Evolutionary conservation across 1,284 basidiomycete genomes (phyloP), one percentile per base, ranked within the genome.

Genomic region (Melampsora larici-populina): DNA sequence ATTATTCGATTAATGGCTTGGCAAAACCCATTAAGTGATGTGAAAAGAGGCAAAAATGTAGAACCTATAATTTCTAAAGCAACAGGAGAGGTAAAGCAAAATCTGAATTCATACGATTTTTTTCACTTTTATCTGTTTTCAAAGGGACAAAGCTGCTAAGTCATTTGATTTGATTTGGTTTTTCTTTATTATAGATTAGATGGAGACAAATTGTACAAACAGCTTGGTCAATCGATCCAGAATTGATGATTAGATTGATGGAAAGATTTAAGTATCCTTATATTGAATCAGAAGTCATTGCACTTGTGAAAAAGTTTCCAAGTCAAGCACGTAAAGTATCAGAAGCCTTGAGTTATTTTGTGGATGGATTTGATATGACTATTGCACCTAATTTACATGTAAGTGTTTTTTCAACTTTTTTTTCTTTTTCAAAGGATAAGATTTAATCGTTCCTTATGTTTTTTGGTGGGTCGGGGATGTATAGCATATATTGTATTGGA

Each of bases 1-100:
- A 89, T 96, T 62, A 89, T 88, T 81, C 88, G 94, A 17, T 85
- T 99, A 66, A 88, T 86, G 3, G 94, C 99, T 1, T 99, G 97
- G 97, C 87, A 87, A 67, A 98, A 99, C 84, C 93, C 94, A 0
- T 87, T 89, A 33, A 91, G 90, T 80, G 93, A 95, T 79, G 81
- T 87, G 2, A 89, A 88, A 80, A 88, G 91, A 79, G 91, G 89
- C 13, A 82, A 82, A 24, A 90, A 93, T 81, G 86, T 90, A 69
- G 80, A 87, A 40, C 85, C 86, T 11, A 85, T 84, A n/a, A 85
- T 86, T n/a, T 89, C 91, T 81, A 87, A 87, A 76, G 86, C 86
- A 9, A 86, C 90, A 80, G 81, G 87, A 0, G 89, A 90, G 80
- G 91, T 92, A 80, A 81, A 86, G 81, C 4, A 55, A 72, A 33